Conservation (phyloP, 2,329 filamentous ascomycete species). For the Penicillium griseofulvum region DNA sequence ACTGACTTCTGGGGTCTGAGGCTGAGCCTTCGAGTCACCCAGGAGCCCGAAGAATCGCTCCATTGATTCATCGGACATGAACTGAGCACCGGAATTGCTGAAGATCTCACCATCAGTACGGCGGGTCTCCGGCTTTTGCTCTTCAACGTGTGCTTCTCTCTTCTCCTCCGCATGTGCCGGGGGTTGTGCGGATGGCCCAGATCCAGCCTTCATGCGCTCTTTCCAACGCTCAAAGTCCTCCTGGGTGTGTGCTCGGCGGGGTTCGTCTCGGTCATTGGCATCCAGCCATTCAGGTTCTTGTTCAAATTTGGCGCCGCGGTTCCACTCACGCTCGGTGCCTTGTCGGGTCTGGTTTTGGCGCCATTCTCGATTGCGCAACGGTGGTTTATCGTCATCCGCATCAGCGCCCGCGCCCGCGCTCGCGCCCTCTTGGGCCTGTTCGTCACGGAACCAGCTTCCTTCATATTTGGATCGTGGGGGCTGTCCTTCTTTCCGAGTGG, state of each 20-base stretch:
- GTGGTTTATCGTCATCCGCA: slow-evolving; percentile 43
- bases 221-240: slow-evolving; percentile 96
- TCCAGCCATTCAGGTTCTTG: slow-evolving; percentile 92
- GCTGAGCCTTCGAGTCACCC: slow-evolving; percentile 47
- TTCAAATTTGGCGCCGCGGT: slow-evolving; percentile 57
- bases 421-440: slow-evolving; percentile 37
- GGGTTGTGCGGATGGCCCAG: slow-evolving; percentile 26
- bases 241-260: slow-evolving; percentile 70
- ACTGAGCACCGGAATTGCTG: slow-evolving; percentile 56
- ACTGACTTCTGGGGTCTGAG: slow-evolving; percentile 40
- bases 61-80: slow-evolving; percentile 64
- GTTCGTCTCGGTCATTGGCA: slow-evolving; percentile 64
- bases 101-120: slow-evolving; percentile 52
- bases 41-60: slow-evolving; percentile 74
- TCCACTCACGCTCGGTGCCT: slow-evolving; percentile 54
- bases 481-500: slow-evolving; percentile 61
- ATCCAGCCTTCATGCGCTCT: slow-evolving; percentile 77
- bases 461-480: slow-evolving; percentile 63
- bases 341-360: slow-evolving; percentile 48
- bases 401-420: slow-evolving; percentile 30
- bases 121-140: slow-evolving; percentile 40
- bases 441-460: slow-evolving; percentile 71
- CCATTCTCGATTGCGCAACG: slow-evolving; percentile 65
- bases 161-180: slow-evolving; percentile 44
- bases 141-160: slow-evolving; percentile 37